These are phyloP conservation scores for Crithidia thermophila DNA, from an alignment of 208 protist species.

Conservation along the genomic window DNA sequence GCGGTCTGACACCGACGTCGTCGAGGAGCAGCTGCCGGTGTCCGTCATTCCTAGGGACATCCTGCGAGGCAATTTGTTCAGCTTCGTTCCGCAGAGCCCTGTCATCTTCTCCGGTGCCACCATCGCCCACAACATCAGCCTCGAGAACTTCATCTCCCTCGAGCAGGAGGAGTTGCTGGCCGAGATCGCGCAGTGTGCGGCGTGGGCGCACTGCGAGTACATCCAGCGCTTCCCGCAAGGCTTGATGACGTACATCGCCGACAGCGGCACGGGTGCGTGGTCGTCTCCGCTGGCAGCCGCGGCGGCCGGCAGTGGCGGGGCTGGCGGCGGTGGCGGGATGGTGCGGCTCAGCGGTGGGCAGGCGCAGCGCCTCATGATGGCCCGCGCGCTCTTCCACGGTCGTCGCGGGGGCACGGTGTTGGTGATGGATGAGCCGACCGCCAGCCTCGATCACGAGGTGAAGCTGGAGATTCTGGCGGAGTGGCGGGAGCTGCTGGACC, in stretches of 20 bases:
- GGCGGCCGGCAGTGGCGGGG: conserved; percentile 14
- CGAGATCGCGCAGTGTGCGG: conserved; percentile 40
- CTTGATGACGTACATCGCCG: conserved; percentile 55
- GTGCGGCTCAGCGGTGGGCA: conserved; percentile 76
- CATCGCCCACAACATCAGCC: conserved; percentile 82
- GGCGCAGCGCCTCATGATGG: conserved; percentile 78
- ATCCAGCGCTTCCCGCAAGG: conserved; percentile 66
- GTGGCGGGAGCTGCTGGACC: conserved; percentile 50
- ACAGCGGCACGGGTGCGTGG: conserved; percentile 32
- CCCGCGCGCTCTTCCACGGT: conserved; percentile 68
- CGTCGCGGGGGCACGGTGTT: conserved; percentile 49
- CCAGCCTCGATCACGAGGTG: conserved; percentile 60
- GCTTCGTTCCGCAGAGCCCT: conserved; percentile 72
- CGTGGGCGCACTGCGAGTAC: conserved; percentile 61
- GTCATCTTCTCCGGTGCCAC: conserved; percentile 69
- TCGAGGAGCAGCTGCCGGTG: conserved; percentile 31
- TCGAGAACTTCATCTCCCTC: conserved; percentile 57
- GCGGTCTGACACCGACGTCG: not conserved
- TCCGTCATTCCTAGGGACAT: conserved; percentile 36
- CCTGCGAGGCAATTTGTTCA: conserved; percentile 62
- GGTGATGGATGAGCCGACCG: conserved; percentile 82
- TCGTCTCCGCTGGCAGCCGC: conserved; percentile 19
- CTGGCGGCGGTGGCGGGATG: conserved; percentile 28
- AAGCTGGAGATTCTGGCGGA: conserved; percentile 47
- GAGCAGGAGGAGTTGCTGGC: conserved; percentile 41